Evolutionary conservation across 305 asterid genomes (phyloP).

Genomic region (Withania somnifera): DNA sequence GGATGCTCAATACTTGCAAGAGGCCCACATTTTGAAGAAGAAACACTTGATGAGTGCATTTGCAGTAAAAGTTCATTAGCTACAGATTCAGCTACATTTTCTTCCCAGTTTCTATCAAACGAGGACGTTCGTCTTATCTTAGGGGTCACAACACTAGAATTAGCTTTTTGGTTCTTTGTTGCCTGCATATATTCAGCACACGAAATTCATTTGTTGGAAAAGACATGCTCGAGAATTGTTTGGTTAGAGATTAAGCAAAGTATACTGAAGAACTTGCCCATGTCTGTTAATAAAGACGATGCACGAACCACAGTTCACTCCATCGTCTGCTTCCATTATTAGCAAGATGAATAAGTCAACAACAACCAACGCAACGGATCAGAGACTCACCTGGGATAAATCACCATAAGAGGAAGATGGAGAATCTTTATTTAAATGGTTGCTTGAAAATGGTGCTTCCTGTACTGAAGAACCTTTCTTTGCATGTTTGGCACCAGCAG

Average conservation of each 20-base stretch:
- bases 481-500: constrained; percentile 79
- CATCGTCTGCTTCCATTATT: background rate
- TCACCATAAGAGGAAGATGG: constrained; percentile 46
- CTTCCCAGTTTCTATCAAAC: constrained; percentile 97
- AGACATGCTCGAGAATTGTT: background rate
- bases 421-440: constrained; percentile 47
- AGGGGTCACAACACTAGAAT: constrained; percentile 45
- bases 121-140: constrained; percentile 94
- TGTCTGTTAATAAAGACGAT: background rate
- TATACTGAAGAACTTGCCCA: background rate
- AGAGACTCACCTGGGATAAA: constrained; percentile 67
- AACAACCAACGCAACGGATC: background rate
- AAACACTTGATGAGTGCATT: constrained; percentile 48
- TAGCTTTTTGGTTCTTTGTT: constrained; percentile 51
- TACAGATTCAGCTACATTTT: constrained; percentile 94
- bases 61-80: constrained; percentile 87
- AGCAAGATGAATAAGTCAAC: background rate
- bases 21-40: constrained; percentile 44
- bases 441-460: constrained; percentile 39
- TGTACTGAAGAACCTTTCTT: constrained; percentile 58
- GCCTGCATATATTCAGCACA: constrained; percentile 31
- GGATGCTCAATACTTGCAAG: constrained; percentile 41
- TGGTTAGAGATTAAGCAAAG: background rate
- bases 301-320: background rate
- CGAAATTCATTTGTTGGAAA: background rate